phyloP scores from a whole-genome alignment of 106 monocot species.

The Xerophyta viscosa region DNA sequence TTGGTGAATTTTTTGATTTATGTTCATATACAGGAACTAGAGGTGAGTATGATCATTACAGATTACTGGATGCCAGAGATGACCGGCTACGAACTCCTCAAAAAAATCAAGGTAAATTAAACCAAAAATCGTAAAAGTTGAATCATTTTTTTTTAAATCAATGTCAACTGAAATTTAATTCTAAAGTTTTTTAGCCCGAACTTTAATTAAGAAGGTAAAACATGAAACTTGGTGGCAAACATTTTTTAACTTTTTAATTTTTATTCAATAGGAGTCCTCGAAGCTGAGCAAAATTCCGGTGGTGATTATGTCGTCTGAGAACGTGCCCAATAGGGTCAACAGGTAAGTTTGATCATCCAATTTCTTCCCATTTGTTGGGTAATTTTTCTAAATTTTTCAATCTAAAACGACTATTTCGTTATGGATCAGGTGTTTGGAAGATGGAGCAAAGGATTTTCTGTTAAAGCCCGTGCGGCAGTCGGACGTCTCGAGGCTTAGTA shows the following conservation, averaged over 20 bases:
- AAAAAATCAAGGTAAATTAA: slow-evolving; percentile 48
- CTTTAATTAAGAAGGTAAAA: too few species aligned
- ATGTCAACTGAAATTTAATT: background rate
- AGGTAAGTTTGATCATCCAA: slow-evolving; percentile 17
- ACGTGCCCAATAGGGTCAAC: slow-evolving; percentile 49
- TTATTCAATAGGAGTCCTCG: slow-evolving; percentile 42
- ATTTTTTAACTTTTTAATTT: too few species aligned
- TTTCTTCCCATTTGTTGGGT: background rate
- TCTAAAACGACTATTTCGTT: background rate
- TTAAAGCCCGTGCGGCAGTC: slow-evolving; percentile 54
- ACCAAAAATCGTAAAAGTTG: background rate
- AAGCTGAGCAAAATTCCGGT: slow-evolving; percentile 63
- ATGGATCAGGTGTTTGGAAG: slow-evolving; percentile 46
- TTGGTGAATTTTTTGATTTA: background rate
- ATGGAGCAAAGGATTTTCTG: slow-evolving; percentile 66
- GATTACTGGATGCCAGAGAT: slow-evolving; percentile 98
- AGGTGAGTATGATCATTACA: slow-evolving; percentile 83
- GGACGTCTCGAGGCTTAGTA: slow-evolving; percentile 47
- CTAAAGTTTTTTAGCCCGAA: background rate
- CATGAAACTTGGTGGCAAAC: too few species aligned
- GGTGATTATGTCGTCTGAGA: slow-evolving; percentile 81
- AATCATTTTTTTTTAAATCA: background rate
- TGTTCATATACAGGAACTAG: slow-evolving; percentile 21
- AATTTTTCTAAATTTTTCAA: background rate
- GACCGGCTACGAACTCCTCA: slow-evolving; percentile 89